Percentiles rank a stretch among this genome's conserved stretches.
phyloP scores from a whole-genome alignment of 306 rosid genomes.

The Notholithocarpus densiflorus region DNA sequence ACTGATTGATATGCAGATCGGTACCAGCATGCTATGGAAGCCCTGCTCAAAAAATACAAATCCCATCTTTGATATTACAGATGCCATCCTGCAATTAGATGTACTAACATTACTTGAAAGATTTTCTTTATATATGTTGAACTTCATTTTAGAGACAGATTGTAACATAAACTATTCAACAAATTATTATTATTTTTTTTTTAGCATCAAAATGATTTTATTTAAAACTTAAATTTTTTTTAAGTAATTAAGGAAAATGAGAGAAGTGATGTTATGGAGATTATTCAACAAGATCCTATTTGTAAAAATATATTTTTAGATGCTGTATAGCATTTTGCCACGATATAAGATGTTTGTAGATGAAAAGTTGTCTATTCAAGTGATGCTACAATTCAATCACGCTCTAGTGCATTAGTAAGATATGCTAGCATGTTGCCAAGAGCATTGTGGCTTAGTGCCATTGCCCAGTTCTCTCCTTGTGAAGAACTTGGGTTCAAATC shows the following conservation, averaged over 20 bases:
- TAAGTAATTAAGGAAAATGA: no score
- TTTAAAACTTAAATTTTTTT: no score
- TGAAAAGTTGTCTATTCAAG: background rate
- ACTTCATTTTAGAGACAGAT: background rate
- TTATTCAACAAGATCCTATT: background rate
- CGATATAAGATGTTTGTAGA: background rate
- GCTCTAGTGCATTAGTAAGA: background rate
- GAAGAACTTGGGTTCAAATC: no score
- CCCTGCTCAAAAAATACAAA: conserved; percentile 92
- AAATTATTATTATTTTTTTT: background rate
- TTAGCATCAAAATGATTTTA: background rate
- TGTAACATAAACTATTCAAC: background rate
- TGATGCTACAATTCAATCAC: background rate
- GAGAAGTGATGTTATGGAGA: no score
- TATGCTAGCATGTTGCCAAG: no score
- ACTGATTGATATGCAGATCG: conserved; percentile 70
- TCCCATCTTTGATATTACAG: conserved; percentile 96
- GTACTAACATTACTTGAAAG: conserved; percentile 5
- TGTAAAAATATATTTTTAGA: background rate
- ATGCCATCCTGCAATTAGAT: conserved; percentile 74
- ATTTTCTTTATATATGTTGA: background rate
- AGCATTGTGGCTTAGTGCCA: no score
- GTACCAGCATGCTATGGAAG: conserved; percentile 71
- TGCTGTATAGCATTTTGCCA: background rate
- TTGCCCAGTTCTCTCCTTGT: no score